Conservation (phyloP, 768 basidiomycete species). For the Tylopilus plumbeoviolaceoides region DNA sequence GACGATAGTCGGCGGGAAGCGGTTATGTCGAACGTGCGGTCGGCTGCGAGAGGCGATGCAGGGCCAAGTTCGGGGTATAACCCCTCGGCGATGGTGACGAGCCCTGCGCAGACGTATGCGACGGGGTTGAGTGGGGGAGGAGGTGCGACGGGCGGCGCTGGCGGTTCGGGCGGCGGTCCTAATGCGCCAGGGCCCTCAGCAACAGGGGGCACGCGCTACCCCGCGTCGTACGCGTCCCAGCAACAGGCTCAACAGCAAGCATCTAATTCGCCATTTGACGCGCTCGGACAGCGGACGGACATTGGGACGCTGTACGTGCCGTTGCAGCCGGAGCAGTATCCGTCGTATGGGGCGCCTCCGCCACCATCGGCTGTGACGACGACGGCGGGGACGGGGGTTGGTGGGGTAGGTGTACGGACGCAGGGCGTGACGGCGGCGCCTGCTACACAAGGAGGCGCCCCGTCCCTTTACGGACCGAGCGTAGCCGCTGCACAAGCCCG, state of each 20-base stretch:
- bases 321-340: constrained; percentile 79
- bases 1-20: constrained; percentile 72
- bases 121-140: constrained; percentile 24
- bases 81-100: constrained; percentile 54
- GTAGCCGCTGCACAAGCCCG: constrained; percentile 48
- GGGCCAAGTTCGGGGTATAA: constrained; percentile 41
- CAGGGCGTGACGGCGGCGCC: constrained; percentile 37
- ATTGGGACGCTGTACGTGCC: constrained; percentile 72
- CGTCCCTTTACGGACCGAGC: constrained; percentile 65
- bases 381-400: constrained; percentile 21
- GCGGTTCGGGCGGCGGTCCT: neutral
- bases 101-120: constrained; percentile 72
- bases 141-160: neutral
- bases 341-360: constrained; percentile 41
- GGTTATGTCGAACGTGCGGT: constrained; percentile 77
- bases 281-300: constrained; percentile 60
- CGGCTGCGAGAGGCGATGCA: constrained; percentile 52
- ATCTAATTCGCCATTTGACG: constrained; percentile 47
- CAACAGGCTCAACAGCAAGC: constrained; percentile 31
- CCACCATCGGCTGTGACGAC: constrained; percentile 9
- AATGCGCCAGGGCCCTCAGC: too few species aligned
- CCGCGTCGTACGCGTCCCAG: constrained; percentile 49
- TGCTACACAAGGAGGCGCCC: constrained; percentile 23
- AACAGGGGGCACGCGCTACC: constrained; percentile 46
- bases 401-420: constrained; percentile 31